A percentile compares a stretch with the other conserved stretches of the same genome.
Evolutionary conservation across 768 basidiomycete genomes (phyloP).

Genomic region (Fomitopsis pulvina): DNA sequence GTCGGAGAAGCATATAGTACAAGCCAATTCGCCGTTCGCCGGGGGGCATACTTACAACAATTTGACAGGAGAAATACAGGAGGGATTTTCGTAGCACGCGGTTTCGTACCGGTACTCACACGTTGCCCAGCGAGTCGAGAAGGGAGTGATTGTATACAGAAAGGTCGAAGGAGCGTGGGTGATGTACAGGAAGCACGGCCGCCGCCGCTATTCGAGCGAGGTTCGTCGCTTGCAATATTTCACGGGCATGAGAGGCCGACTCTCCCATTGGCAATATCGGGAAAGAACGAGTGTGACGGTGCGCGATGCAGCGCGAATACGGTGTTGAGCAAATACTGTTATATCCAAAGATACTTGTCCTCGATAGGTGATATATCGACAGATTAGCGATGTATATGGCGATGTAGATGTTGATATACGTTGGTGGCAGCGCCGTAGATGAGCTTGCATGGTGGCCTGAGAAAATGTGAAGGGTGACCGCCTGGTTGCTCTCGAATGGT

Average conservation of each 20-base stretch:
- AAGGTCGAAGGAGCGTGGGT: neutral
- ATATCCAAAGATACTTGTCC: neutral
- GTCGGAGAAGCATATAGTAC: constrained; percentile 1
- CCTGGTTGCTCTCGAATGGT: neutral
- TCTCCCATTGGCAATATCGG: neutral
- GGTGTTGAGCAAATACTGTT: neutral
- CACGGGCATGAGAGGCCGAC: neutral
- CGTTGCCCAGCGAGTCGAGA: neutral
- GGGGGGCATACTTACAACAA: no score
- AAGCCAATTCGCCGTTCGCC: neutral
- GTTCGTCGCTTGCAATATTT: neutral
- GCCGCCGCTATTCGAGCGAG: neutral
- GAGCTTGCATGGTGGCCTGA: neutral
- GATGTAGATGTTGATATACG: neutral
- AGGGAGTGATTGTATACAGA: neutral
- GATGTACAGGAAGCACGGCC: neutral
- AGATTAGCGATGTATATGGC: constrained; percentile 1
- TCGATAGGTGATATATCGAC: neutral
- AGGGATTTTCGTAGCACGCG: neutral
- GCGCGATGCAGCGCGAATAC: neutral
- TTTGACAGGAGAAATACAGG: neutral
- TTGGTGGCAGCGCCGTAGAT: neutral
- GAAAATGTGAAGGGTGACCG: neutral
- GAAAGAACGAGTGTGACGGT: neutral
- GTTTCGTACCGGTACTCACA: neutral